Evolutionary conservation across 2,329 filamentous ascomycete genomes (phyloP).

Genomic region (Claviceps purpurea): DNA sequence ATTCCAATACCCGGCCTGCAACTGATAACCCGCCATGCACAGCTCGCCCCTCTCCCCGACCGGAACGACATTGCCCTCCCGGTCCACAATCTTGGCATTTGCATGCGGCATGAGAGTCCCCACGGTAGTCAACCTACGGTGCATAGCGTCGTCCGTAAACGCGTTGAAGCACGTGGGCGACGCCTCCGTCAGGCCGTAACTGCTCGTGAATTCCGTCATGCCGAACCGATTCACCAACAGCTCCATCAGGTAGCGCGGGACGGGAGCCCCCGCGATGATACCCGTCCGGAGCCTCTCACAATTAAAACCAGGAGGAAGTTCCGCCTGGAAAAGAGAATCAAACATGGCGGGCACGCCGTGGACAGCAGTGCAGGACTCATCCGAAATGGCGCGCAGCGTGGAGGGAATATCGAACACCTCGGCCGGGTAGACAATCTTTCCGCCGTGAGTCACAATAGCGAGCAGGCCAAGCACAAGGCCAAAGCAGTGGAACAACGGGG

Average conservation of each 20-base stretch:
- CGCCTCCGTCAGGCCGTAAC: constrained; percentile 64
- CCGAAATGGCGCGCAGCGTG: constrained; percentile 51
- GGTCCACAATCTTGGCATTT: constrained; percentile 64
- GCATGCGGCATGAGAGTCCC: constrained; percentile 65
- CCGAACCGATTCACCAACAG: constrained; percentile 56
- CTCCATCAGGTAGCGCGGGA: constrained; percentile 64
- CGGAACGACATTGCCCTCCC: constrained; percentile 50
- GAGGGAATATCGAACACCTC: constrained; percentile 59
- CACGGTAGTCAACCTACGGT: constrained; percentile 55
- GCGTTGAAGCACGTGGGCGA: constrained; percentile 73
- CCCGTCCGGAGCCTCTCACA: constrained; percentile 52
- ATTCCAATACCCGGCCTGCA: constrained; percentile 54
- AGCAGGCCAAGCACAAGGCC: constrained; percentile 66
- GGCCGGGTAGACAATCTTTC: constrained; percentile 62
- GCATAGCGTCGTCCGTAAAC: constrained; percentile 57
- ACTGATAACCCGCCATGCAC: constrained; percentile 65
- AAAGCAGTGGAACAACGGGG: constrained; percentile 78
- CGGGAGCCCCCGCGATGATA: constrained; percentile 66
- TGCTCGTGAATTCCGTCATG: constrained; percentile 61
- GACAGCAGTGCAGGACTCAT: constrained; percentile 58
- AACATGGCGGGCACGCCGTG: constrained; percentile 82
- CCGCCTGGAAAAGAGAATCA: constrained; percentile 45
- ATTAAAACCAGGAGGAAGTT: constrained; percentile 26
- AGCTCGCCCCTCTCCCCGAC: constrained; percentile 59
- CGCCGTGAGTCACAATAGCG: constrained; percentile 59